These are phyloP conservation scores for Hymenoscyphus repandus DNA, from an alignment of 2,329 filamentous ascomycete genomes.

Conservation along the genomic window DNA sequence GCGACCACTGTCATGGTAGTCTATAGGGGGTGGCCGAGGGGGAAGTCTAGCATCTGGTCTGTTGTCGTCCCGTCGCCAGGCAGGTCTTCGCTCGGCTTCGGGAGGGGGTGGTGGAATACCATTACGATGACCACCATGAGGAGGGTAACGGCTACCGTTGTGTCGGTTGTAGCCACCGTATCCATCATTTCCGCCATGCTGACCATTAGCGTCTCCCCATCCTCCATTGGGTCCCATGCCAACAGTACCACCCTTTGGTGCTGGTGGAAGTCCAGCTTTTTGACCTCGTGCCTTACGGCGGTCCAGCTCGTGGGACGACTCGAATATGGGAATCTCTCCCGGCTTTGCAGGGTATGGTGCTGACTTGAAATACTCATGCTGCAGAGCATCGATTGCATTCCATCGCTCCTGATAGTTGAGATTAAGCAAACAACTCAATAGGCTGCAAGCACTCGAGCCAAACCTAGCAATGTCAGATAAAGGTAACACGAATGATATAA, in stretches of 20 bases:
- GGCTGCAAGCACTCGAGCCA: conserved; percentile 66
- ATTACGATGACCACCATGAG: conserved; percentile 23
- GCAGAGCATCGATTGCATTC: conserved; percentile 88
- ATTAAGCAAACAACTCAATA: conserved; percentile 76
- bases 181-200: conserved; percentile 13
- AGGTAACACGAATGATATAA: neutral
- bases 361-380: conserved; percentile 86
- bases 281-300: conserved; percentile 84
- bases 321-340: conserved; percentile 82
- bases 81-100: conserved; percentile 29
- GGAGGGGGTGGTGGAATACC: conserved; percentile 22
- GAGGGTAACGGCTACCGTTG: conserved; percentile 26
- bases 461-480: conserved; percentile 40
- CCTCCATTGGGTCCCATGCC: conserved; percentile 56
- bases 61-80: conserved; percentile 29
- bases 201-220: conserved; percentile 22
- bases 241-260: conserved; percentile 85
- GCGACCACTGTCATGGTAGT: conserved; percentile 26
- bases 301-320: conserved; percentile 96
- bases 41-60: conserved; percentile 28
- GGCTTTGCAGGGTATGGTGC: conserved; percentile 74
- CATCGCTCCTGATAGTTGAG: conserved; percentile 85
- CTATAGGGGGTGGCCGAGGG: conserved; percentile 27
- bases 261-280: conserved; percentile 78
- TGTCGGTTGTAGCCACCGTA: conserved; percentile 25